These are phyloP conservation scores for Schizosaccharomyces lindneri DNA, from an alignment of 805 yeast species.

Conservation along the genomic window DNA sequence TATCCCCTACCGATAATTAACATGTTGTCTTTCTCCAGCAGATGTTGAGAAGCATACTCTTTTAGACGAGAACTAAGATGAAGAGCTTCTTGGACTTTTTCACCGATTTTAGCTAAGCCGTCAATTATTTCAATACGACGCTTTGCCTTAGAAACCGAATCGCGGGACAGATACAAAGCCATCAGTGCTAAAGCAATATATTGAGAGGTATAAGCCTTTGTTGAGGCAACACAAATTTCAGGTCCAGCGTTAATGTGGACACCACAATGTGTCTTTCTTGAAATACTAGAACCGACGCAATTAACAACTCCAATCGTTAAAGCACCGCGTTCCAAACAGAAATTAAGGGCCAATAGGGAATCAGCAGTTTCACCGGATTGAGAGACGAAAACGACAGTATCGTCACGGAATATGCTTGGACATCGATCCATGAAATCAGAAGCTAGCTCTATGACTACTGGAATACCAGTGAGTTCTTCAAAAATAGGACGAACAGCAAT, in stretches of 20 bases:
- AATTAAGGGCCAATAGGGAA: constrained; percentile 78
- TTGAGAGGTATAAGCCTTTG: constrained; percentile 96
- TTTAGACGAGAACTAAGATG: constrained; percentile 33
- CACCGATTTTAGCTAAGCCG: constrained; percentile 61
- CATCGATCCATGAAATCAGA: constrained; percentile 84
- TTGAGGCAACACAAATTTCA: constrained; percentile 96
- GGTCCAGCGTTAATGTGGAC: constrained; percentile 99
- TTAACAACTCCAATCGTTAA: constrained; percentile 92
- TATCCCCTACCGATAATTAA: constrained; percentile 89
- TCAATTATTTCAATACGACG: constrained; percentile 71
- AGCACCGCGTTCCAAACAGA: constrained; percentile 92
- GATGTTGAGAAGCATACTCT: constrained; percentile 56
- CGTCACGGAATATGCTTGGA: constrained; percentile 96
- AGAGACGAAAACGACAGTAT: constrained; percentile 88
- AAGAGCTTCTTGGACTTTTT: constrained; percentile 50
- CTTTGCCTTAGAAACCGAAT: constrained; percentile 45
- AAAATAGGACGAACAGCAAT: constrained; percentile 87
- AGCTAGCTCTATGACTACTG: constrained; percentile 78
- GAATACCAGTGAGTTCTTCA: constrained; percentile 88
- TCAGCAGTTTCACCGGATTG: constrained; percentile 99
- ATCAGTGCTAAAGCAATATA: constrained; percentile 91
- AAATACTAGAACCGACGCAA: constrained; percentile 88
- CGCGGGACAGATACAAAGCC: constrained; percentile 85
- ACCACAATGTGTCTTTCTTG: constrained; percentile 96
- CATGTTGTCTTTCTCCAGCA: constrained; percentile 19